Base-by-base conservation (phyloP, 441 rosid genomes). In the Eruca vesicaria region DNA sequence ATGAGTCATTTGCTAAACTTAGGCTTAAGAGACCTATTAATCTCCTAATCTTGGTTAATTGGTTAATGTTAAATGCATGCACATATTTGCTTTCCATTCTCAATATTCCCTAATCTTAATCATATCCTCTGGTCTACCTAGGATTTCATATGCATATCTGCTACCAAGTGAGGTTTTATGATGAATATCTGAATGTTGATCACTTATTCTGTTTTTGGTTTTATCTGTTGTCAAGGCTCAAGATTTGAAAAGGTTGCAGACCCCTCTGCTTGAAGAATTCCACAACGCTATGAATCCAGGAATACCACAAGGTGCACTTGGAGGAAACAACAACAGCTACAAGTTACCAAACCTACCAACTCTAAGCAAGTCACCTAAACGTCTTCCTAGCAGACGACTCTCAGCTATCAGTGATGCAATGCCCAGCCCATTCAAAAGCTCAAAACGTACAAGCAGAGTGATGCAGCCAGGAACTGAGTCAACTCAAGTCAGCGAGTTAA, bases 301-400 rank as follows among this genome's bases (percentile, higher is more conserved):
- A 6, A 73, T 63, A 71, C 82, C 75, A 19, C 83, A 78, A 64
- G 79, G 76, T 63, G 72, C 78, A 41, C 71, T 74, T 81, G 85
- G 83, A 75, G 73, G 26, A 68, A 43, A 70, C 59, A 79, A 21
- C 55, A 48, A 66, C 36, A 66, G 79, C 63, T 87, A 79, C 71
- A 87, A 81, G 5, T 16, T 69, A 64, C 66, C 78, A 71, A 84
- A 84, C 72, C 79, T 87, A 72, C 89, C 87, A 75, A 88, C 82
- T 26, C 84, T 86, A 87, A 88, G 89, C 86, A 92, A 76, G 81
- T 92, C 96, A 59, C 96, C 97, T 41, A 90, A 87, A 76, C 78
- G 88, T 75, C 79, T 88, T 66, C 87, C 91, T 11, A 92, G 94
- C 83, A 88, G 98, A 86, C 88, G 96, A 70, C 84, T 89, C 78